phyloP scores from a whole-genome alignment of 164 flowering plant genomes.

The Vitis cinerea region DNA sequence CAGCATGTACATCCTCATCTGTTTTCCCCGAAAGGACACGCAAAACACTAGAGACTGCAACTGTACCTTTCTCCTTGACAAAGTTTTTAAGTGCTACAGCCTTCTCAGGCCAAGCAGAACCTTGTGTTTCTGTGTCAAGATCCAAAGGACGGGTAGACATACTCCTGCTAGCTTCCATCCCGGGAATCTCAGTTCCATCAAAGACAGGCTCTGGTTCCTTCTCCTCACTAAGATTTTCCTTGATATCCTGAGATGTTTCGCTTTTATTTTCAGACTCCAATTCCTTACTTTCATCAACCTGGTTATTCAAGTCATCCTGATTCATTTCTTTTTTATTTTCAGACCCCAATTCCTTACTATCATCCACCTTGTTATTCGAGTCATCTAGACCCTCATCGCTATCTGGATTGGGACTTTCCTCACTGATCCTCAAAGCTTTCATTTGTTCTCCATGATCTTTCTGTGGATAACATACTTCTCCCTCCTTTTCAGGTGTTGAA shows the following conservation, averaged over 20 bases:
- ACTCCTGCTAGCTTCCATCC: constrained; percentile 39
- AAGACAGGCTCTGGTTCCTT: constrained; percentile 55
- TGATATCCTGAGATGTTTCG: constrained; percentile 17
- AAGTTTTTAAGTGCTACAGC: constrained; percentile 58
- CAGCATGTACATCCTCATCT: constrained; percentile 35
- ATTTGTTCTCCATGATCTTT: constrained; percentile 25
- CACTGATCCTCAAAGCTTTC: constrained; percentile 17
- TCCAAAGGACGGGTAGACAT: constrained; percentile 37
- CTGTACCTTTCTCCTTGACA: constrained; percentile 57
- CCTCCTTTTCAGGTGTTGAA: constrained; percentile 20
- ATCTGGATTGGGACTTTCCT: constrained; percentile 17
- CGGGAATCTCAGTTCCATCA: constrained; percentile 69
- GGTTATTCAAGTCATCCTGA: too few relatives aligned
- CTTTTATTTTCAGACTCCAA: constrained; percentile 23
- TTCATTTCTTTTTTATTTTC: too few relatives aligned
- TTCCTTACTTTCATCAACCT: neutral
- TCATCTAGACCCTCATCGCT: constrained; percentile 13
- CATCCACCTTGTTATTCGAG: neutral
- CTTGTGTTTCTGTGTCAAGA: constrained; percentile 35
- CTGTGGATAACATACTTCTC: constrained; percentile 15
- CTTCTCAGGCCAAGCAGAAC: constrained; percentile 68
- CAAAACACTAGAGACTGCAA: constrained; percentile 56
- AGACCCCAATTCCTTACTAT: too few relatives aligned
- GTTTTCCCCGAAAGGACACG: constrained; percentile 74
- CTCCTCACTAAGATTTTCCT: constrained; percentile 37